Evolutionary conservation across 169 alveolate species (phyloP), one percentile per base, ranked within the genome.

Genomic region (Amoebophrya sp.): DNA sequence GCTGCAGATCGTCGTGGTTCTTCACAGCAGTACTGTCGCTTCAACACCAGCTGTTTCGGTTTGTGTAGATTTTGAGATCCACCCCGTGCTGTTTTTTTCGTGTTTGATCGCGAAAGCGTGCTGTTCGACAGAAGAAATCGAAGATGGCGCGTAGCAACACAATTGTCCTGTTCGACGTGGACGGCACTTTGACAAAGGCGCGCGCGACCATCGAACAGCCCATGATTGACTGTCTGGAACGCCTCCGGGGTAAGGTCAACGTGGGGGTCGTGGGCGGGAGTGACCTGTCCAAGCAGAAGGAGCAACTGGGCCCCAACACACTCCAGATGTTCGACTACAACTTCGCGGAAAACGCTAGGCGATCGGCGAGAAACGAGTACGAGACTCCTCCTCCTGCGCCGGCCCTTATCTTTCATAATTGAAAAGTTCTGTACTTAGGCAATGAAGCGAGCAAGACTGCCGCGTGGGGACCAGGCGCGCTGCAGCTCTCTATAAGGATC

Each of bases 251-350:
- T 42, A 94, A 92, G n/a, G 91, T 93, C 48, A 91, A 91, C 40
- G 93, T 97, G 0, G 98, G 96, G 18, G 91, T 97, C 39, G 97
- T 96, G 23, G 96, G 98, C 69, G 98, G 98, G 18, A 96, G 98
- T 5, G 97, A 96, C 88, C 92, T 92, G 69, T 78, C 88, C 1
- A 96, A 96, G 45, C 91, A 95, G 18, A 67, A 50, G 31, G 97
- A 94, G 40, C 95, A 97, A 89, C 91, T 96, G 29, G 95, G 96
- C 4, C 89, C 93, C 41, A 95, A 93, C 40, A 92, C 93, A 87
- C 92, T 90, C 88, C 41, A 45, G 90, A 69, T 90, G 69, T 15
- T 70, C 43, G 40, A 92, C 40, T 43, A 0, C 41, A 40, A 69
- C 39, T 58, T 58, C 34, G 78, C 78, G 23, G 78, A 58, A 29